Evolutionary conservation across 2,329 filamentous ascomycete genomes (phyloP).

Genomic region (Pseudogymnoascus sp.): DNA sequence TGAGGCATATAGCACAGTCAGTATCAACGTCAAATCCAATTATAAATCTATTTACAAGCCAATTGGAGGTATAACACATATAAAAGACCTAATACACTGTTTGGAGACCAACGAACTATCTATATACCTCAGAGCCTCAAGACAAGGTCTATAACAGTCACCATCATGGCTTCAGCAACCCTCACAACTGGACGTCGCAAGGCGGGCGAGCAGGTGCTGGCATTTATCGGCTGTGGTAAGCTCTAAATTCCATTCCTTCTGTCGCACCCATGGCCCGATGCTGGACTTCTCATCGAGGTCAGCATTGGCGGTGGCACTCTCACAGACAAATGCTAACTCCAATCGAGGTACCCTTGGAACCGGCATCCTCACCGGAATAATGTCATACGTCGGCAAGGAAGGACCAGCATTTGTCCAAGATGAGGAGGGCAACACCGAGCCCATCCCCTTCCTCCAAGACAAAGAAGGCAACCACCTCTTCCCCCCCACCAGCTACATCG

Average conservation of each 20-base stretch:
- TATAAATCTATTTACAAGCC: not conserved
- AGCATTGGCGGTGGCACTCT: not conserved
- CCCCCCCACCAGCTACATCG: not conserved
- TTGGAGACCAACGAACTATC: not conserved
- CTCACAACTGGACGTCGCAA: not conserved
- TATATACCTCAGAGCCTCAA: not conserved
- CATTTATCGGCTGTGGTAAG: not conserved
- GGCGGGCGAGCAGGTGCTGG: not conserved
- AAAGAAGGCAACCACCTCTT: not conserved
- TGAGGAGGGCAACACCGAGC: not conserved
- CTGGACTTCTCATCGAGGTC: not conserved
- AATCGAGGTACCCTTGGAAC: not conserved
- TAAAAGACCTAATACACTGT: not conserved
- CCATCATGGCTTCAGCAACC: not conserved
- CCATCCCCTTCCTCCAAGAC: not conserved
- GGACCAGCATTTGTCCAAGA: not conserved
- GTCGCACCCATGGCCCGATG: not conserved
- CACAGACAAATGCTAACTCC: not conserved
- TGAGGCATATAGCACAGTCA: not conserved
- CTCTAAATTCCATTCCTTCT: not conserved
- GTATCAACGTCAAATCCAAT: not conserved
- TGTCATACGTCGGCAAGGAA: not conserved
- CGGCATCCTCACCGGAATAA: not conserved
- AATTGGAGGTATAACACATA: not conserved
- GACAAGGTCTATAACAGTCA: not conserved